Conservation (phyloP, 352 stramenopile genomes). For the Thalassiosira exigua region DNA sequence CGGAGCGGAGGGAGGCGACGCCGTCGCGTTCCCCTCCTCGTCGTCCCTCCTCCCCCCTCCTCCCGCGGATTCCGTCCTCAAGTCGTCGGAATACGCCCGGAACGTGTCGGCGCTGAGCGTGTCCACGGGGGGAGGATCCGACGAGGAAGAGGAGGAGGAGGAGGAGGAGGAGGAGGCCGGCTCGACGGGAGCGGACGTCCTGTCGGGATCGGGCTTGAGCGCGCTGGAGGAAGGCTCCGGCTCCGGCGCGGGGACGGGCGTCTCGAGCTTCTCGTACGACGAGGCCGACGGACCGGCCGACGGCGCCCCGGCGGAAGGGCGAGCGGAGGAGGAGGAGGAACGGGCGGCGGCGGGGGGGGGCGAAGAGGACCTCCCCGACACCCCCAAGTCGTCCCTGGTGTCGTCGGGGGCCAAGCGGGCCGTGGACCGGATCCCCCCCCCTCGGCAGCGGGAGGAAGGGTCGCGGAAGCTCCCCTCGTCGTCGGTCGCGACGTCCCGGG, state of each 20-base stretch:
- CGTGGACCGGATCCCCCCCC: constrained; percentile 11
- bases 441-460: background rate
- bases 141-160: background rate
- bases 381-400: background rate
- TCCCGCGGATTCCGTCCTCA: background rate
- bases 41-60: too few relatives aligned
- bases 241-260: background rate
- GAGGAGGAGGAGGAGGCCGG: background rate
- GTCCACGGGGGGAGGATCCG: background rate
- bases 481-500: constrained; percentile 21
- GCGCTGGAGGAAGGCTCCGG: too few relatives aligned
- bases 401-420: background rate
- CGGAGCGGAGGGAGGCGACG: background rate
- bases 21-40: background rate
- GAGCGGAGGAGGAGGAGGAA: too few relatives aligned
- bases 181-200: background rate
- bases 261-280: background rate
- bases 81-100: constrained; percentile 6
- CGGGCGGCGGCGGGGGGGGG: too few relatives aligned
- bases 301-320: too few relatives aligned
- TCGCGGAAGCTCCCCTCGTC: too few relatives aligned
- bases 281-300: too few relatives aligned
- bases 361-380: background rate
- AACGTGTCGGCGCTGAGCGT: constrained; percentile 14
- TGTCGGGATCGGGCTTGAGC: too few relatives aligned